Evolutionary conservation across 1,284 basidiomycete genomes (phyloP), one percentile per base, ranked within the genome.

Genomic region (Trichosporon coremiiforme): DNA sequence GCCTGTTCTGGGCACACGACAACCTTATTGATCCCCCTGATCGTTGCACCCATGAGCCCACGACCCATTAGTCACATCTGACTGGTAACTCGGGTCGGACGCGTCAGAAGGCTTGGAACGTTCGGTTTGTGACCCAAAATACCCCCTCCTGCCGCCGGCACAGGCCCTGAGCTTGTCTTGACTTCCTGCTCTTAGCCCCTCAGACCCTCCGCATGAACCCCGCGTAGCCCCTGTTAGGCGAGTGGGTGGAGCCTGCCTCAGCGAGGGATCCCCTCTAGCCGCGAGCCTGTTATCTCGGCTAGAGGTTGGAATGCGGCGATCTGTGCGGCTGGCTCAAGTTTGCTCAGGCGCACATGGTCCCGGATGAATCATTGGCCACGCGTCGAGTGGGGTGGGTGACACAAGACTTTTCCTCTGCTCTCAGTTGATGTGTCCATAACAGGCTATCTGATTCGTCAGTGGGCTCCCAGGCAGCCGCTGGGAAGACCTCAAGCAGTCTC

Each of bases 201-300:
- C 25, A 9, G 22, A 38, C 50, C 50, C 50, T 53, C 50, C 13
- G 20, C 22, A 25, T 25, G 25, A 25, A 25, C 33, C 25, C 25
- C 25, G 25, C 25, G 25, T 25, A 25, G 8, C 50, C 50, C 22
- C 50, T 53, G 50, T 20, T 7, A 12, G 20, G 22, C 5, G 50
- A 53, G 50, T 6, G 50, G 20, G 9, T 53, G 50, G 22, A 53
- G 50, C 20, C 22, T 53, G 50, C 22, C 22, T 25, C 25, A 25
- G 25, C 25, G 25, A 25, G 25, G 50, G 20, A 25, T 25, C 20
- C 10, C 50, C 50, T 53, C 10, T n/a, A 8, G 25, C 25, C 50
- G 50, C 50, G 50, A 53, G 50, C 22, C 50, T 53, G 50, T 53
- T 53, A 53, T 53, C 50, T 53, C 50, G 50, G 50, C 9, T 22